Evolutionary conservation across 23 red algal genomes (phyloP).

Genomic region (Gracilaria vermiculophylla): DNA sequence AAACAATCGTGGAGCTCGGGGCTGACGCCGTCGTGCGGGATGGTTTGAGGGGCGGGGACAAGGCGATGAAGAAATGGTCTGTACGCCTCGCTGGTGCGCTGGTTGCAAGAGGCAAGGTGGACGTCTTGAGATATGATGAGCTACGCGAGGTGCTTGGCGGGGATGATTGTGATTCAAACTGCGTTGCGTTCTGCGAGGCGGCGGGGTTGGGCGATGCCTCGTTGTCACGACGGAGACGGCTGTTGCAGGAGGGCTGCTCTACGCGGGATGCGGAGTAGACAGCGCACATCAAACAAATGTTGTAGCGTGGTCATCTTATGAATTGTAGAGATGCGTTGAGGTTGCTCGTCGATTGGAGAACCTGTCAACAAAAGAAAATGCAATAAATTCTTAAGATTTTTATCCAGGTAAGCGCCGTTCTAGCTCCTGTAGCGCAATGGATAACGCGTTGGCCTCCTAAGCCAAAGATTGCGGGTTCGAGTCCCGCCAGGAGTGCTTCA

Average conservation of each 20-base stretch:
- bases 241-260: not conserved
- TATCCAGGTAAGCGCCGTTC: not conserved
- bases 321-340: too few relatives aligned
- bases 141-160: not conserved
- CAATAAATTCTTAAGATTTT: too few relatives aligned
- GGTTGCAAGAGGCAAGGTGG: not conserved
- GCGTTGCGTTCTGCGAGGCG: not conserved
- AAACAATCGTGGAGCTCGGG: not conserved
- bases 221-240: not conserved
- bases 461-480: constrained; percentile 84
- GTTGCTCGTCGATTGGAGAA: not conserved
- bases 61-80: not conserved
- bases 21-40: not conserved
- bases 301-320: too few relatives aligned
- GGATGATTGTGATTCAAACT: not conserved
- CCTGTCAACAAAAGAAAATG: too few relatives aligned
- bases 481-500: constrained; percentile 63
- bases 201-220: not conserved
- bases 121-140: not conserved
- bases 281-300: too few relatives aligned
- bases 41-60: not conserved
- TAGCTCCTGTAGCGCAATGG: constrained; percentile 78
- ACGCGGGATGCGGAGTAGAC: not conserved
- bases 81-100: not conserved
- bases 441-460: constrained; percentile 83